Percentiles rank a stretch among this genome's conserved stretches.
phyloP scores from a whole-genome alignment of 2,329 filamentous ascomycete species.

The Metarhizium sp. region DNA sequence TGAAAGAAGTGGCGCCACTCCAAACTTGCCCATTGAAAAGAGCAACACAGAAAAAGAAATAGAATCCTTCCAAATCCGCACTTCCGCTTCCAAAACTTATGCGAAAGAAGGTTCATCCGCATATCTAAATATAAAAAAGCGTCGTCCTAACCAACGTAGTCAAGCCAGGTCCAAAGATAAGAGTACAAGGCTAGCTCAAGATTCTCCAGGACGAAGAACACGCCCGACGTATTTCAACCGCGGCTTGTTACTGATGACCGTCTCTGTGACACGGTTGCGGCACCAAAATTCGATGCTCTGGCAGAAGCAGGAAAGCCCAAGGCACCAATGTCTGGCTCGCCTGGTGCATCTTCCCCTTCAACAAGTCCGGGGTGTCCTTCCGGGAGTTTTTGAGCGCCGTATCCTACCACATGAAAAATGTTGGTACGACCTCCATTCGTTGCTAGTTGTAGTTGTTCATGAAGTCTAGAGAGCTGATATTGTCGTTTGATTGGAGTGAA shows the following conservation, averaged over 20 bases:
- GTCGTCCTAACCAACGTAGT: not conserved
- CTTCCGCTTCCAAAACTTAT: not conserved
- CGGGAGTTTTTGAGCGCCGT: slow-evolving; percentile 44
- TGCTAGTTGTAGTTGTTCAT: slow-evolving; percentile 56
- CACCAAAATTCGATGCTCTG: slow-evolving; percentile 37
- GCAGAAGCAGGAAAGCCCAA: slow-evolving; percentile 26
- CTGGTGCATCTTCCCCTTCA: slow-evolving; percentile 46
- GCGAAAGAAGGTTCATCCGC: not conserved
- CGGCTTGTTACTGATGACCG: slow-evolving; percentile 37
- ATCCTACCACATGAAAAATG: slow-evolving; percentile 52
- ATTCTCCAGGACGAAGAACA: not conserved
- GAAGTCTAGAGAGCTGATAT: slow-evolving; percentile 53
- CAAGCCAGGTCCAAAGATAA: not conserved
- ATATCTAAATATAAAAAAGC: not conserved
- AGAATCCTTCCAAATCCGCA: not conserved
- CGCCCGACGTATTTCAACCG: slow-evolving; percentile 23
- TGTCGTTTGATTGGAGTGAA: slow-evolving; percentile 53
- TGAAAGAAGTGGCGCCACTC: not conserved
- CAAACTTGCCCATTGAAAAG: not conserved
- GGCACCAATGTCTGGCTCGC: slow-evolving; percentile 42
- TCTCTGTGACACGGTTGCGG: slow-evolving; percentile 30
- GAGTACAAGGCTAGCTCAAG: not conserved
- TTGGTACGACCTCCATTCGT: slow-evolving; percentile 57
- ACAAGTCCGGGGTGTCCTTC: slow-evolving; percentile 37
- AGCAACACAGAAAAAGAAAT: not conserved